These are phyloP conservation scores for Termitomyces sp. DNA, from an alignment of 768 basidiomycete genomes.

Conservation along the genomic window DNA sequence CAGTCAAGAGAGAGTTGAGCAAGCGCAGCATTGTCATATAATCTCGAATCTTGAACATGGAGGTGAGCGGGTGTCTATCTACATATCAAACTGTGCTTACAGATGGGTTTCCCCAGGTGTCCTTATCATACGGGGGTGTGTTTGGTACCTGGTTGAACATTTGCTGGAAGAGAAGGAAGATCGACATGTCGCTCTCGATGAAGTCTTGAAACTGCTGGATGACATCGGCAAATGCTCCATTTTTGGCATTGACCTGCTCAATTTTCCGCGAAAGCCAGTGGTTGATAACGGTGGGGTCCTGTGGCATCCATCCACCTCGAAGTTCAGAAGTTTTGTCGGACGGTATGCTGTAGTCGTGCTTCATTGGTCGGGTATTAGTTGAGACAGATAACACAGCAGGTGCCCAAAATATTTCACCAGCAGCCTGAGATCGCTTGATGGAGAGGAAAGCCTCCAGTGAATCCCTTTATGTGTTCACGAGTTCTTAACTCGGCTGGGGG, in stretches of 20 bases:
- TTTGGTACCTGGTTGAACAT: constrained; percentile 13
- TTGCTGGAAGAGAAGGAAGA: constrained; percentile 5
- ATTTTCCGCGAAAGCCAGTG: constrained; percentile 6
- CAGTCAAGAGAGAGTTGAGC: constrained; percentile 39
- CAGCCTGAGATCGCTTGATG: too few relatives aligned
- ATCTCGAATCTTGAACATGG: constrained; percentile 29
- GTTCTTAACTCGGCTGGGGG: too few relatives aligned
- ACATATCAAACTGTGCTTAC: not conserved
- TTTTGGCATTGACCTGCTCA: not conserved
- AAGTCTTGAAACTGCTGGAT: constrained; percentile 3
- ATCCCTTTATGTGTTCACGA: too few relatives aligned
- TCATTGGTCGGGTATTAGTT: too few relatives aligned
- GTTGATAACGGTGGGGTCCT: not conserved
- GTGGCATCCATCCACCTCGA: constrained; percentile 6
- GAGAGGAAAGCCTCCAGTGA: too few relatives aligned
- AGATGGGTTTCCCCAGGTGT: constrained; percentile 4
- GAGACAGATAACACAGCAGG: too few relatives aligned
- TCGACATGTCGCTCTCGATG: constrained; percentile 6
- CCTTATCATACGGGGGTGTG: constrained; percentile 6
- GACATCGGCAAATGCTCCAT: not conserved
- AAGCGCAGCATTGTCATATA: constrained; percentile 36
- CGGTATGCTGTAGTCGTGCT: too few relatives aligned
- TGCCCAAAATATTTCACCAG: too few relatives aligned
- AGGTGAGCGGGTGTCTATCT: not conserved
- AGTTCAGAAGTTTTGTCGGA: not conserved